Evolutionary conservation across 2,329 filamentous ascomycete genomes (phyloP).

Genomic region (Huntiella abstrusa): DNA sequence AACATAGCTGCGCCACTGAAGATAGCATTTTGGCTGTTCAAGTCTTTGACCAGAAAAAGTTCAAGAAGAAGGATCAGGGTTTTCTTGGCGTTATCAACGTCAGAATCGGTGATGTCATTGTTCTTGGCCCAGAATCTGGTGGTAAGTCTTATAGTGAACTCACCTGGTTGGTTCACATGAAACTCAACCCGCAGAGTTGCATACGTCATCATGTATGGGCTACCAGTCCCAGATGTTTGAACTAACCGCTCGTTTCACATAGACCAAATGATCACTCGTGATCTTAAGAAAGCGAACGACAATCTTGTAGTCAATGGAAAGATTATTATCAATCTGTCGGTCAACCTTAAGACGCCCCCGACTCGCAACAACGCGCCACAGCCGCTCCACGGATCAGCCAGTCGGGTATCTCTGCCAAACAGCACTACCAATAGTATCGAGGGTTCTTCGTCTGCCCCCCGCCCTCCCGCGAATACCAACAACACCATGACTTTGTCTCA

Average conservation of each 20-base stretch:
- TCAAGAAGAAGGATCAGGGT: conserved; percentile 99
- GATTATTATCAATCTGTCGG: conserved; percentile 88
- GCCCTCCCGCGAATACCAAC: conserved; percentile 24
- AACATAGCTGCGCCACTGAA: conserved; percentile 61
- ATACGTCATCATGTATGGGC: not conserved
- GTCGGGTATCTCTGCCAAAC: conserved; percentile 26
- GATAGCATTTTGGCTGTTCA: conserved; percentile 95
- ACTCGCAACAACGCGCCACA: conserved; percentile 22
- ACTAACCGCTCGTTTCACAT: not conserved
- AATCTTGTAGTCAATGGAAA: conserved; percentile 97
- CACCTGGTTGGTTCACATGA: not conserved
- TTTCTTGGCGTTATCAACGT: conserved; percentile 93
- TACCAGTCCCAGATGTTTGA: not conserved
- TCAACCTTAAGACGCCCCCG: conserved; percentile 59
- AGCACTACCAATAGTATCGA: conserved; percentile 17
- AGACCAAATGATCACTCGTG: conserved; percentile 97
- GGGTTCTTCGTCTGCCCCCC: conserved; percentile 22
- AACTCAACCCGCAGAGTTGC: not conserved
- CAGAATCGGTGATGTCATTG: conserved; percentile 82
- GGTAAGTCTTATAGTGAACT: conserved; percentile 34
- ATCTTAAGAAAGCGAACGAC: conserved; percentile 94
- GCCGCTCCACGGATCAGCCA: conserved; percentile 15
- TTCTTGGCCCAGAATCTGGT: conserved; percentile 74
- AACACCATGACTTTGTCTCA: conserved; percentile 21
- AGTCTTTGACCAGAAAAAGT: conserved; percentile 99